Evolutionary conservation across 192 early-diverging fungal species (phyloP).

Genomic region (Backusella mclennaniae): DNA sequence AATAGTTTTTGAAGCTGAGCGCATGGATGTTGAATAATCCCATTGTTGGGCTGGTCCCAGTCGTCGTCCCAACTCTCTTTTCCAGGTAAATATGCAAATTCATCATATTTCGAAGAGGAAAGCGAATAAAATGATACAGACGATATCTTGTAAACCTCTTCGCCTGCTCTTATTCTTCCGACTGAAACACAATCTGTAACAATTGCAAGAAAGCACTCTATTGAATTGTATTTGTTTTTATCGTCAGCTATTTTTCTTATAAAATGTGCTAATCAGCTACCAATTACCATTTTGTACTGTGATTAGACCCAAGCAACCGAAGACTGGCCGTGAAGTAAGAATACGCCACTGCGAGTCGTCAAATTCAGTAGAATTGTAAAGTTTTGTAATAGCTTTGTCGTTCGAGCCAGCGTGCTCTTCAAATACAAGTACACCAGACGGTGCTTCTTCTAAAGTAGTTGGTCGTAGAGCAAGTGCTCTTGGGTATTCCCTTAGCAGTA

Average conservation of each 20-base stretch:
- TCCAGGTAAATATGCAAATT: constrained; percentile 36
- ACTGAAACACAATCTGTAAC: constrained; percentile 64
- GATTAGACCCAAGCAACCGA: constrained; percentile 57
- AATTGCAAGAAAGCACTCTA: constrained; percentile 69
- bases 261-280: constrained; percentile 17
- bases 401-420: constrained; percentile 22
- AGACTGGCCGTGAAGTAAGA: constrained; percentile 43
- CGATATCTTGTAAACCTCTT: constrained; percentile 68
- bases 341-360: constrained; percentile 40
- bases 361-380: constrained; percentile 36
- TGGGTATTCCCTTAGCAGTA: constrained; percentile 47
- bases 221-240: not conserved
- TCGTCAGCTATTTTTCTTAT: not conserved
- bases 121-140: constrained; percentile 81
- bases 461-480: constrained; percentile 64
- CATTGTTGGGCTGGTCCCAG: constrained; percentile 36
- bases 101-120: constrained; percentile 69
- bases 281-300: constrained; percentile 48
- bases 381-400: constrained; percentile 37
- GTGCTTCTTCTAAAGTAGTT: constrained; percentile 35
- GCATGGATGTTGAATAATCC: constrained; percentile 69
- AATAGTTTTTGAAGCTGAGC: constrained; percentile 72
- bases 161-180: constrained; percentile 57
- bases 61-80: constrained; percentile 43
- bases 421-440: constrained; percentile 33